Evolutionary conservation across 2,329 filamentous ascomycete species (phyloP), one percentile per base, ranked within the genome.

Genomic region (Fusarium musae): DNA sequence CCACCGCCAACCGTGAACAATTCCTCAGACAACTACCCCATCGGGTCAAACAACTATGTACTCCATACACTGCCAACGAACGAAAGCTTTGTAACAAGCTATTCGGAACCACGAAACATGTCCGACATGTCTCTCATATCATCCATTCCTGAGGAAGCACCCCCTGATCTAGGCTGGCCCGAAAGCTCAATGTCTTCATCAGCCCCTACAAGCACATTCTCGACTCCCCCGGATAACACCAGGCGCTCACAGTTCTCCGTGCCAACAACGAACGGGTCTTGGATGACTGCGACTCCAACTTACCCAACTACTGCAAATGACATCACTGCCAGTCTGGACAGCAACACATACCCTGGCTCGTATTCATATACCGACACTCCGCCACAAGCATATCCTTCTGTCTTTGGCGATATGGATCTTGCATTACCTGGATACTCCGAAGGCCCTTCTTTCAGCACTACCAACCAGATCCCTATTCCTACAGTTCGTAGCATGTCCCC

Each of bases 401-500:
- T 81, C 56, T 79, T 84, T 68, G 80, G 79, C 39, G 79, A 78
- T 36, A 69, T 80, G 66, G 71, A 70, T 4, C 61, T 83, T 39
- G 71, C 79, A 23, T 77, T 85, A 49, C 63, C 81, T 34, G 78
- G 78, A 28, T 86, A 83, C 66, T 66, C 80, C 42, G 82, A 84
- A 36, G 79, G 82, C 37, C 76, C 75, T 50, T 60, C 78, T 49
- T 78, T 85, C 61, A 82, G 83, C 44, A 78, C 79, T 59, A 66
- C 82, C 42, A 80, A 82, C 63, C 81, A 82, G 47, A 78, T 81
- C 47, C 82, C 83, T 67, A 71, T 79, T 73, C 82, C 81, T 78
- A 81, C 84, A 78, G 83, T 87, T 82, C 85, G 86, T 84, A 85
- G 84, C 80, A 81, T 84, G 72, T 85, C 85, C 78, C 85, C 86